Percentiles rank a stretch among this genome's conserved stretches.
Evolutionary conservation across 805 yeast genomes (phyloP).

Genomic region (Starmerella apicola): DNA sequence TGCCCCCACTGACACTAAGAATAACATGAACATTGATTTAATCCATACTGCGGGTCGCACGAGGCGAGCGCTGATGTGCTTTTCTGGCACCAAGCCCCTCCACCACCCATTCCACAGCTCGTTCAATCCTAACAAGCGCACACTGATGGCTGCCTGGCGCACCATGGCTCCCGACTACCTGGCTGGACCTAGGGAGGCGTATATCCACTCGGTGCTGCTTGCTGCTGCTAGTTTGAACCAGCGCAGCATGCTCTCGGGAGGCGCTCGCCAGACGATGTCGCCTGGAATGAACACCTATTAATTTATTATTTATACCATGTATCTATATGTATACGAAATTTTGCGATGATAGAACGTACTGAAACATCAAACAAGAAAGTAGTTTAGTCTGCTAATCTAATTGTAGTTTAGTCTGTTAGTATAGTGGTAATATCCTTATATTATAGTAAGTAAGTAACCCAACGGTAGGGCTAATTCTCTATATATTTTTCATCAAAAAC

Average conservation of each 20-base stretch:
- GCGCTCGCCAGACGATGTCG: conserved; percentile 25
- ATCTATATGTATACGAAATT: too few species aligned
- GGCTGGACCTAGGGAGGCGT: conserved; percentile 17
- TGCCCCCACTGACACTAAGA: neutral
- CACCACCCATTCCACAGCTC: conserved; percentile 9
- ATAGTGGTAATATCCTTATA: too few species aligned
- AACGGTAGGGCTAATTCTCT: too few species aligned
- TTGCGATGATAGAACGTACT: too few species aligned
- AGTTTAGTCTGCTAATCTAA: too few species aligned
- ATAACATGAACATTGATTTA: neutral
- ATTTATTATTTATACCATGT: conserved; percentile 1
- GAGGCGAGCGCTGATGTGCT: neutral
- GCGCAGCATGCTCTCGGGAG: conserved; percentile 24
- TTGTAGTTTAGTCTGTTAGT: too few species aligned
- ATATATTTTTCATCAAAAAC: too few species aligned
- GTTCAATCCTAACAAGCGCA: conserved; percentile 18
- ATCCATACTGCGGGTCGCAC: neutral
- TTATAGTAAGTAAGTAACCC: too few species aligned
- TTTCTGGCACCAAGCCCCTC: neutral
- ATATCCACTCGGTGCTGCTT: conserved; percentile 19
- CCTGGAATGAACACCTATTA: conserved; percentile 6
- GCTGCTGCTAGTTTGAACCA: conserved; percentile 23
- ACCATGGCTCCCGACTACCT: conserved; percentile 19
- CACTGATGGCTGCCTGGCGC: conserved; percentile 23
- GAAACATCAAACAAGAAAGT: too few species aligned